Evolutionary conservation across 306 rosid species (phyloP).

Genomic region (Ziziphus jujuba): DNA sequence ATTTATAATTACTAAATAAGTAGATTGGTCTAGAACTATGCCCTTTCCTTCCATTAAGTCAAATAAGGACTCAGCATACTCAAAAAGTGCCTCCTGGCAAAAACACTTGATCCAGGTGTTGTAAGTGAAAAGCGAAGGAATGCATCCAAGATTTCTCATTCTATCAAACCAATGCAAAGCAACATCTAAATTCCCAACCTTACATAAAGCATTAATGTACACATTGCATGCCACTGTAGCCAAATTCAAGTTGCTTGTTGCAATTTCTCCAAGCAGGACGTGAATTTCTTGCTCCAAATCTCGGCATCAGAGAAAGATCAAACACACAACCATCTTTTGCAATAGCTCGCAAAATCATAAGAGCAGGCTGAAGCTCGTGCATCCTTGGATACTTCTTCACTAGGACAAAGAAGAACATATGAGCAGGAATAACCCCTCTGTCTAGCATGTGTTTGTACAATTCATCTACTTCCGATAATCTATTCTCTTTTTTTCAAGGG

Average conservation of each 20-base stretch:
- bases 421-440: constrained; percentile 46
- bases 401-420: constrained; percentile 37
- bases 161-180: constrained; percentile 30
- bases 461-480: constrained; percentile 24
- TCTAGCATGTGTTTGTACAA: constrained; percentile 30
- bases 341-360: constrained; percentile 31
- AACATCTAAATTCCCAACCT: constrained; percentile 20
- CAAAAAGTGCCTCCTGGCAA: constrained; percentile 32
- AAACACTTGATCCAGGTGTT: constrained; percentile 47
- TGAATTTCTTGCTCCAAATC: constrained; percentile 35
- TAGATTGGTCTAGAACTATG: constrained; percentile 31
- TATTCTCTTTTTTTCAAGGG: constrained; percentile 35
- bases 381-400: constrained; percentile 30
- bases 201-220: constrained; percentile 37
- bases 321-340: constrained; percentile 41
- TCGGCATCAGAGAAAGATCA: constrained; percentile 24
- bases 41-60: constrained; percentile 32
- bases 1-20: constrained; percentile 36
- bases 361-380: constrained; percentile 36
- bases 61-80: constrained; percentile 34
- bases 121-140: constrained; percentile 37
- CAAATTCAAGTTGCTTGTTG: constrained; percentile 25
- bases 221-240: constrained; percentile 34
- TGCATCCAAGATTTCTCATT: constrained; percentile 36
- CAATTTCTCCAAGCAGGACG: constrained; percentile 34